Evolutionary conservation across 345 rosid genomes (phyloP).

Genomic region (Salix arbutifolia): DNA sequence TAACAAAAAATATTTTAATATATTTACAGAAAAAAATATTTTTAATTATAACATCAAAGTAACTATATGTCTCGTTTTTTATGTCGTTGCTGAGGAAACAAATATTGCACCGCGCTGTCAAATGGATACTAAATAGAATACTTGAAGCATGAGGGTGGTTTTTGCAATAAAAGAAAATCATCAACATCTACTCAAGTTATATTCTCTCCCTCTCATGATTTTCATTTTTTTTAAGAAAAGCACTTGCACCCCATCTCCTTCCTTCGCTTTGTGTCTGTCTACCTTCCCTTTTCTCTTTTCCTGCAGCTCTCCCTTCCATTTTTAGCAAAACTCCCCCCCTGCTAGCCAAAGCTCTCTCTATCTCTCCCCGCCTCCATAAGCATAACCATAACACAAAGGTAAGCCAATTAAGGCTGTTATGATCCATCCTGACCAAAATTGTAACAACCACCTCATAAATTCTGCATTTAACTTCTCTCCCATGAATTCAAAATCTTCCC

Average conservation of each 20-base stretch:
- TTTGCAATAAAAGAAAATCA: too few species aligned
- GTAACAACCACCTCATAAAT: not conserved
- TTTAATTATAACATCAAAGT: too few species aligned
- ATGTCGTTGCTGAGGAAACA: too few species aligned
- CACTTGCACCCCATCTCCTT: slow-evolving; percentile 4
- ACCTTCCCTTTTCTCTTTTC: slow-evolving; percentile 19
- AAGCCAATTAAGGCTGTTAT: too few species aligned
- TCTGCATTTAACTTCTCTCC: not conserved
- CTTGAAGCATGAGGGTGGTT: too few species aligned
- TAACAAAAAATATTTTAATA: too few species aligned
- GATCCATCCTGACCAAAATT: not conserved
- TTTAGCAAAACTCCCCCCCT: slow-evolving; percentile 25
- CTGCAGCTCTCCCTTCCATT: slow-evolving; percentile 23
- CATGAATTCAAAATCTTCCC: too few species aligned
- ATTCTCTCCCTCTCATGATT: not conserved
- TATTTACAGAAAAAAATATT: too few species aligned
- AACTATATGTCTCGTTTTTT: too few species aligned
- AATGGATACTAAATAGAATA: too few species aligned
- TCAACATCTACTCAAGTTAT: not conserved
- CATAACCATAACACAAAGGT: not conserved
- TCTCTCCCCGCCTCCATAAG: not conserved
- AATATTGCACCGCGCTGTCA: too few species aligned
- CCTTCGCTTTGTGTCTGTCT: slow-evolving; percentile 17
- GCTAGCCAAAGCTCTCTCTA: not conserved
- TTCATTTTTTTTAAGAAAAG: not conserved